Conservation (phyloP, 768 basidiomycete genomes). For the Mycena venus region DNA sequence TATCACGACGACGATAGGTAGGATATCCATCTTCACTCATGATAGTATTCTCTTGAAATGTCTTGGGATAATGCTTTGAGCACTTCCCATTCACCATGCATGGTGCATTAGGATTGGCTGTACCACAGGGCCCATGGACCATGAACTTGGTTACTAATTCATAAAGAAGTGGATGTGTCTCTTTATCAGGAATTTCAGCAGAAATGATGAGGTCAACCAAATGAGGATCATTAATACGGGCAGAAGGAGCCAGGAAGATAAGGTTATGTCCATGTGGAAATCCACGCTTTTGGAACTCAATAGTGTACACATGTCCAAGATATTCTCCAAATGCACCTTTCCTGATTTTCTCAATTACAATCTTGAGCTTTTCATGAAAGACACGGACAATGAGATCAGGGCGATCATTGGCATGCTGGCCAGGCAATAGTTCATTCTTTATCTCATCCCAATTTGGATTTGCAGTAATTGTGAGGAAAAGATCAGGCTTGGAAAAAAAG, state of each 20-base stretch:
- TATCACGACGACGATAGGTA: conserved; percentile 41
- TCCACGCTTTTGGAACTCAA: conserved; percentile 50
- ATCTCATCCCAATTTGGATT: conserved; percentile 21
- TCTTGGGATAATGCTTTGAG: conserved; percentile 54
- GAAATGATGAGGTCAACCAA: conserved; percentile 51
- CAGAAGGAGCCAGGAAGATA: conserved; percentile 43
- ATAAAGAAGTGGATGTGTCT: conserved; percentile 36
- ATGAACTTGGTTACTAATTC: conserved; percentile 47
- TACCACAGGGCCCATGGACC: conserved; percentile 57
- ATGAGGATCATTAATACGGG: conserved; percentile 14
- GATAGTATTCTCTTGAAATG: conserved; percentile 44
- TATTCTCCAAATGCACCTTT: neutral
- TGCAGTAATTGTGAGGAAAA: conserved; percentile 23
- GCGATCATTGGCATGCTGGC: neutral
- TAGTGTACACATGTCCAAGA: neutral
- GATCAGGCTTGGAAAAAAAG: neutral
- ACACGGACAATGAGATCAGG: no score
- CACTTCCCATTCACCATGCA: conserved; percentile 56
- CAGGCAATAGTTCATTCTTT: neutral
- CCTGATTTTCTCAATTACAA: neutral
- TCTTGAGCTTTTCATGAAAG: conserved; percentile 6
- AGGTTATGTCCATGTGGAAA: conserved; percentile 60
- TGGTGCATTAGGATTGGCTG: conserved; percentile 30
- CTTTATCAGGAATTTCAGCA: conserved; percentile 51
- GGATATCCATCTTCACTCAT: conserved; percentile 53